Conservation (phyloP, 805 yeast species). For the Wickerhamiella sergipiensis region DNA sequence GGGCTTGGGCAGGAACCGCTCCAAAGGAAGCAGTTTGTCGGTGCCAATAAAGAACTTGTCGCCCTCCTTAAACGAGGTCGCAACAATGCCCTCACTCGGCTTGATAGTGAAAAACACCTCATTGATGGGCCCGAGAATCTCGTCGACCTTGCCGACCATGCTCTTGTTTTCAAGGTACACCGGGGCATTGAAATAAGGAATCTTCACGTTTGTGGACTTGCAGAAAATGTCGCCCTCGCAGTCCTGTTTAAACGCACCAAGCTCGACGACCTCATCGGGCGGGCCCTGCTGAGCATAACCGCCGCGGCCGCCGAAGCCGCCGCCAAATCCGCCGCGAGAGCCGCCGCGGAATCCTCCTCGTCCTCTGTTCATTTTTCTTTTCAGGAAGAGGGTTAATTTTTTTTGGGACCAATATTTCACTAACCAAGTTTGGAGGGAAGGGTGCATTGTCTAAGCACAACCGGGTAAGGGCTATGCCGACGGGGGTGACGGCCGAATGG, state of each 20-base stretch:
- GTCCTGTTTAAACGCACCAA: constrained; percentile 84
- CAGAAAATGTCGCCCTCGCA: constrained; percentile 97
- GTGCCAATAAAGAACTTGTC: constrained; percentile 93
- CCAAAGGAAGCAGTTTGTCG: constrained; percentile 88
- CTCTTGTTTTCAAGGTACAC: constrained; percentile 92
- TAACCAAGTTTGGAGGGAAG: too few relatives aligned
- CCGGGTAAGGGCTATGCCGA: constrained; percentile 1
- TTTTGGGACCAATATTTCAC: neutral
- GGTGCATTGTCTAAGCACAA: neutral
- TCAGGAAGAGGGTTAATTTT: neutral
- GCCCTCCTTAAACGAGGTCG: constrained; percentile 83
- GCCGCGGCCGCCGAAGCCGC: constrained; percentile 37
- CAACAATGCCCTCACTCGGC: constrained; percentile 93
- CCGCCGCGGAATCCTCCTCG: constrained; percentile 49
- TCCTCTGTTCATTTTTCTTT: constrained; percentile 42
- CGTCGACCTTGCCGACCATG: constrained; percentile 94
- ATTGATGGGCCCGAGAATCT: constrained; percentile 91
- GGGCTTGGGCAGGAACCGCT: constrained; percentile 94
- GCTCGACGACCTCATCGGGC: constrained; percentile 87
- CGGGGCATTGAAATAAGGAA: constrained; percentile 98
- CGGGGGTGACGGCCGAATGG: neutral
- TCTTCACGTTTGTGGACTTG: constrained; percentile 82
- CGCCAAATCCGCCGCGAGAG: constrained; percentile 51
- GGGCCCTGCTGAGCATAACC: constrained; percentile 70
- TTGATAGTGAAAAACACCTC: constrained; percentile 97